phyloP scores from a whole-genome alignment of 805 yeast genomes.

The Suhomyces emberorum region DNA sequence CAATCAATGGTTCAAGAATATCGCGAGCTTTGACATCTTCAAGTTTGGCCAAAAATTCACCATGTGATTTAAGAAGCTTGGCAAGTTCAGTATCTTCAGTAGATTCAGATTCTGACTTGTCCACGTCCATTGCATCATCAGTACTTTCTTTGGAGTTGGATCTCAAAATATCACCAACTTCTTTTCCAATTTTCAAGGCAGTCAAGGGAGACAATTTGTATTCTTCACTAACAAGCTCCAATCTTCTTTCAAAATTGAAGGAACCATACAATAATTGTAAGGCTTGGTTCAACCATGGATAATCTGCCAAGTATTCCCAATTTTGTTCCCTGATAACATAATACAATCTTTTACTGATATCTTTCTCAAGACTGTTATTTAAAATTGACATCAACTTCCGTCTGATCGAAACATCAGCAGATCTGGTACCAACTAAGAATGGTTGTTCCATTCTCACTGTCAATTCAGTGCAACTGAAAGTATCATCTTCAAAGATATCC shows the following conservation, averaged over 20 bases:
- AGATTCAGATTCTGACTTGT: constrained; percentile 3
- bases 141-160: constrained; percentile 12
- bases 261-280: constrained; percentile 81
- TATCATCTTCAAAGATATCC: constrained; percentile 79
- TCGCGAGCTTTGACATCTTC: constrained; percentile 49
- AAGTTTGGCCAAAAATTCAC: constrained; percentile 26
- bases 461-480: constrained; percentile 77
- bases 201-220: constrained; percentile 52
- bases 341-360: constrained; percentile 71
- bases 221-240: constrained; percentile 47
- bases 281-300: constrained; percentile 94
- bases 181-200: constrained; percentile 26
- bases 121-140: constrained; percentile 16
- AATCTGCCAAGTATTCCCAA: constrained; percentile 94
- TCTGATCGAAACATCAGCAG: constrained; percentile 72
- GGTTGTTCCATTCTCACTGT: constrained; percentile 96
- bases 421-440: constrained; percentile 87
- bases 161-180: neutral
- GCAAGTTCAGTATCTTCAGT: constrained; percentile 16
- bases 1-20: constrained; percentile 68
- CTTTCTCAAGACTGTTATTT: constrained; percentile 72
- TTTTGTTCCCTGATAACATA: constrained; percentile 93
- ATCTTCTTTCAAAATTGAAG: constrained; percentile 48
- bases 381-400: constrained; percentile 75
- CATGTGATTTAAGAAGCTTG: constrained; percentile 24